Evolutionary conservation across 768 basidiomycete genomes (phyloP).

Genomic region (Boletus rex-veris): DNA sequence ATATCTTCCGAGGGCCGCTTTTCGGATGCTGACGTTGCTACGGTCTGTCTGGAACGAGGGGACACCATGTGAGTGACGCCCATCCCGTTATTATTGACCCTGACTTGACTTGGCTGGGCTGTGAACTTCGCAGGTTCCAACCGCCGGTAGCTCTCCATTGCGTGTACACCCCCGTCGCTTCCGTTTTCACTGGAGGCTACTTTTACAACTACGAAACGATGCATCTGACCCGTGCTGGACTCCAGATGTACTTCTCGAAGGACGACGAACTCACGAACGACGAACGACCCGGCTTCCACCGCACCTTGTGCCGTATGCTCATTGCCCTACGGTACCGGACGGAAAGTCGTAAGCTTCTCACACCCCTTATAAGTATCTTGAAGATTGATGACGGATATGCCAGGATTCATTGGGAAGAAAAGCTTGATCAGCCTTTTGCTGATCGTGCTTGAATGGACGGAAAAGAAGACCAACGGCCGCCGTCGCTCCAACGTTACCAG

Average conservation of each 20-base stretch:
- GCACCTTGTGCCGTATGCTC: neutral
- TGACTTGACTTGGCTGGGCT: no score
- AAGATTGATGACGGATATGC: neutral
- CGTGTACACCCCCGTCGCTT: neutral
- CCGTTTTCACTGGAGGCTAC: neutral
- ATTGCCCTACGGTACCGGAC: neutral
- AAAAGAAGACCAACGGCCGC: no score
- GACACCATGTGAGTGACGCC: no score
- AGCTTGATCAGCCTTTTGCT: neutral
- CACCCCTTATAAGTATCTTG: neutral
- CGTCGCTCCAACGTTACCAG: no score
- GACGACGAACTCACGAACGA: neutral
- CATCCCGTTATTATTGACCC: no score
- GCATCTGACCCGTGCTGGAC: neutral
- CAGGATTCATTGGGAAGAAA: neutral
- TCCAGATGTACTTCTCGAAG: neutral
- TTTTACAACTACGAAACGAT: conserved; percentile 7
- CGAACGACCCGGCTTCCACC: neutral
- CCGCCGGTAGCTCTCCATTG: neutral
- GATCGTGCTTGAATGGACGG: neutral
- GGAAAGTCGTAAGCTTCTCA: neutral
- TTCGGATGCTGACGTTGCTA: no score
- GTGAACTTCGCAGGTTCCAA: conserved; percentile 1
- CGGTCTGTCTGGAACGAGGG: no score
- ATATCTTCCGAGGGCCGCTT: no score